Evolutionary conservation across 148 eudicot genomes (phyloP), one percentile per base, ranked within the genome.

Genomic region (Fagopyrum esculentum): DNA sequence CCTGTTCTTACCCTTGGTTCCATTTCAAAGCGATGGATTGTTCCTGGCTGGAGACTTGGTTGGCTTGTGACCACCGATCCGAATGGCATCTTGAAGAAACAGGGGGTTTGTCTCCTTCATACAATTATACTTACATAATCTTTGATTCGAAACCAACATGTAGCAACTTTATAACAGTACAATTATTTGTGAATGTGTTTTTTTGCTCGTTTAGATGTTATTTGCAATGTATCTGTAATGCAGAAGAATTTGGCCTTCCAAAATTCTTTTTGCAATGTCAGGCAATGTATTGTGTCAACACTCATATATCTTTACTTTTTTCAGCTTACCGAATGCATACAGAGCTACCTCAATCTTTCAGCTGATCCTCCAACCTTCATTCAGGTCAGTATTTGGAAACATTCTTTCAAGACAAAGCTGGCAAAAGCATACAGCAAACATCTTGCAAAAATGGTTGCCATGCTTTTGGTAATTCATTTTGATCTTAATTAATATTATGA

Each of bases 361-460:
- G 73, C 92, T 2, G 90, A 86, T 61, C 89, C 98, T 74, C 74
- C 87, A 60, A 89, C 96, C 43, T 72, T 89, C 71, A 85, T 89
- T 81, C 93, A 89, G 93, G 98, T 89, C 71, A 40, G 77, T 56
- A 35, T 66, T 43, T 9, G 46, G 19, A 43, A 4, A 13, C 4
- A 40, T 40, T 43, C 0, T 59, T 59, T 19, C 5, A 16, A 54
- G 0, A 54, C 59, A 35, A 11, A 54, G 59, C 59, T 54, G 59
- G 59, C 59, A 54, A 19, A 61, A 57, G 22, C 26, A 7, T 15
- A 54, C 15, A 54, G 5, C 4, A 54, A 54, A 16, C n/a, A 1
- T 19, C 59, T 54, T 54, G 59, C 6, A 2, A 16, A 54, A 54
- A 13, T n/a, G 59, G 26, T 6, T 17, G 3, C 9, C 4, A 51